These are phyloP conservation scores for Arabis hirsuta DNA, from an alignment of 345 rosid species.

Conservation along the genomic window DNA sequence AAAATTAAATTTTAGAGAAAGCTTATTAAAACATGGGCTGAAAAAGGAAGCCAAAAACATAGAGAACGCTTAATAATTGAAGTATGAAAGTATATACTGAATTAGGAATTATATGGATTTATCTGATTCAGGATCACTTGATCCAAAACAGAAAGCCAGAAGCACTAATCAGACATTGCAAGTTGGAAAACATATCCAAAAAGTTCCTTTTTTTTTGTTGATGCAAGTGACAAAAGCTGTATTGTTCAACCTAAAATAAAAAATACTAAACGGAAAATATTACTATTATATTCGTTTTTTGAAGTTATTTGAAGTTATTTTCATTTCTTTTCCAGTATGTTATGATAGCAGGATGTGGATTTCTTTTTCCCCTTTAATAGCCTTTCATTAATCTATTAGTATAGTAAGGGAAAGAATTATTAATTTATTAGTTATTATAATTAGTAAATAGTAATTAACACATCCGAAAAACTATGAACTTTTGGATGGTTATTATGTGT, in stretches of 20 bases:
- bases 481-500: background rate
- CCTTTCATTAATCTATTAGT: constrained; percentile 7
- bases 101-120: constrained; percentile 9
- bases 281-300: constrained; percentile 1
- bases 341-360: constrained; percentile 42
- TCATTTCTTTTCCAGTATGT: constrained; percentile 30
- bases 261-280: background rate
- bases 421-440: background rate
- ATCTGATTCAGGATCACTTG: constrained; percentile 40
- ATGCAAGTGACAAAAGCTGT: constrained; percentile 18
- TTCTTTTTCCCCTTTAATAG: constrained; percentile 17
- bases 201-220: background rate
- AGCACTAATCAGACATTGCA: constrained; percentile 30
- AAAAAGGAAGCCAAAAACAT: background rate
- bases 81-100: background rate
- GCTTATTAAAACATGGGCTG: background rate
- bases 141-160: constrained; percentile 35
- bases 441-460: background rate
- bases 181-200: background rate
- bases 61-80: background rate
- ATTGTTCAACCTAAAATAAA: constrained; percentile 1
- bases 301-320: background rate
- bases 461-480: background rate
- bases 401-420: background rate
- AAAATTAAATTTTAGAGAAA: background rate